A percentile compares a stretch with the other conserved stretches of the same genome.
phyloP scores from a whole-genome alignment of 805 yeast genomes.

The Candida mattraensis region DNA sequence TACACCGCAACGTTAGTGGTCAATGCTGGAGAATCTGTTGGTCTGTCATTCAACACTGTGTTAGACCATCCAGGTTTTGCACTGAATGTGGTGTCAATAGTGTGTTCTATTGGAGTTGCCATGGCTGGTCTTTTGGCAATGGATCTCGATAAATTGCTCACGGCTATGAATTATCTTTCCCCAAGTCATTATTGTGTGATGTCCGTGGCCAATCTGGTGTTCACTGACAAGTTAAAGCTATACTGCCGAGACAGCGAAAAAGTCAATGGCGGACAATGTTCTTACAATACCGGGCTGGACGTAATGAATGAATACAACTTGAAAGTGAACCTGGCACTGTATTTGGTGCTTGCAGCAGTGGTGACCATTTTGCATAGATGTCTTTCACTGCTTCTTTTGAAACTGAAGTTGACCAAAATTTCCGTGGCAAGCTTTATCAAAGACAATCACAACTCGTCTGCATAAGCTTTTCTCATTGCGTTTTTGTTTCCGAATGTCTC shows the following conservation, averaged over 20 bases:
- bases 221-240: slow-evolving; percentile 48
- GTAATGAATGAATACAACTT: slow-evolving; percentile 56
- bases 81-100: slow-evolving; percentile 64
- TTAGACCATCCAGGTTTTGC: slow-evolving; percentile 80
- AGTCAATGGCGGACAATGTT: slow-evolving; percentile 41
- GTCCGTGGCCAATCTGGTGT: slow-evolving; percentile 58
- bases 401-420: slow-evolving; percentile 24
- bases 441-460: slow-evolving; percentile 44
- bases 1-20: slow-evolving; percentile 54
- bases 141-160: slow-evolving; percentile 66
- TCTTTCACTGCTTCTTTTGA: slow-evolving; percentile 35
- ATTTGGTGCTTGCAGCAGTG: slow-evolving; percentile 40
- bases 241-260: slow-evolving; percentile 40
- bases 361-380: slow-evolving; percentile 43
- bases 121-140: slow-evolving; percentile 87
- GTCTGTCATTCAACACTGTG: slow-evolving; percentile 73
- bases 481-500: slow-evolving; percentile 74
- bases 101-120: slow-evolving; percentile 69
- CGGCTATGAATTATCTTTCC: slow-evolving; percentile 71
- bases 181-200: slow-evolving; percentile 75
- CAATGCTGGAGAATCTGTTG: slow-evolving; percentile 82
- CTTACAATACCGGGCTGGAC: slow-evolving; percentile 50
- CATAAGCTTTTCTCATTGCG: slow-evolving; percentile 61
- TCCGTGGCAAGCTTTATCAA: slow-evolving; percentile 13
- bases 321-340: slow-evolving; percentile 36